Conservation (phyloP, 2,329 filamentous ascomycete species). For the Penicillium expansum region DNA sequence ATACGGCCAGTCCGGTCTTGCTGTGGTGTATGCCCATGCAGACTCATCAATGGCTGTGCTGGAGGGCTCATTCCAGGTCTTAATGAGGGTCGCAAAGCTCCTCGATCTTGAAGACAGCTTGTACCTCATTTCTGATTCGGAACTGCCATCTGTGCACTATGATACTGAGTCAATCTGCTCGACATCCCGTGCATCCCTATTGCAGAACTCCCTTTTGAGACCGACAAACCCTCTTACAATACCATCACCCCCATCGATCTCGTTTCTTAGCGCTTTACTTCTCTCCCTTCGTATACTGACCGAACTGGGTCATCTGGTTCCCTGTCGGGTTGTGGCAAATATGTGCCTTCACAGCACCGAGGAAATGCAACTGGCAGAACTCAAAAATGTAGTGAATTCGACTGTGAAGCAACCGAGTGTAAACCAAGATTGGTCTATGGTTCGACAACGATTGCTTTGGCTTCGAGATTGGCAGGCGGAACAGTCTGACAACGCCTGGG, state of each 20-base stretch:
- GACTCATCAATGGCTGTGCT: slow-evolving; percentile 47
- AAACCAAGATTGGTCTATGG: slow-evolving; percentile 48
- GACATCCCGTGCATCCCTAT: slow-evolving; percentile 40
- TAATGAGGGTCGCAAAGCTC: slow-evolving; percentile 51
- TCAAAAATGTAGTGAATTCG: slow-evolving; percentile 53
- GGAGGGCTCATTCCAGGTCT: slow-evolving; percentile 49
- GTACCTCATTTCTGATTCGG: slow-evolving; percentile 22
- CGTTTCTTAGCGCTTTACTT: slow-evolving; percentile 43
- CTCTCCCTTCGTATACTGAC: slow-evolving; percentile 41
- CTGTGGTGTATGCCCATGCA: slow-evolving; percentile 56
- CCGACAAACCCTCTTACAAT: slow-evolving; percentile 43
- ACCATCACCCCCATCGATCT: slow-evolving; percentile 39
- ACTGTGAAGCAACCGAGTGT: slow-evolving; percentile 45
- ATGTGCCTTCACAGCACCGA: slow-evolving; percentile 54
- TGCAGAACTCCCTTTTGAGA: slow-evolving; percentile 42
- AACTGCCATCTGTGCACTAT: slow-evolving; percentile 31
- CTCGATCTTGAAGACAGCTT: slow-evolving; percentile 51
- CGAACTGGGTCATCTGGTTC: slow-evolving; percentile 38
- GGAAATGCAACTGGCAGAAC: slow-evolving; percentile 52
- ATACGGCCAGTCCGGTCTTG: slow-evolving; percentile 60
- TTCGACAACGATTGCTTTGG: slow-evolving; percentile 56
- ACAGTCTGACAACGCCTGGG: slow-evolving; percentile 15
- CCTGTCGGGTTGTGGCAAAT: slow-evolving; percentile 43
- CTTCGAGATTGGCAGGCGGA: slow-evolving; percentile 57
- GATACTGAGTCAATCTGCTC: slow-evolving; percentile 33